Evolutionary conservation across 306 rosid species (phyloP).

Genomic region (Pterocarpus macrocarpus): DNA sequence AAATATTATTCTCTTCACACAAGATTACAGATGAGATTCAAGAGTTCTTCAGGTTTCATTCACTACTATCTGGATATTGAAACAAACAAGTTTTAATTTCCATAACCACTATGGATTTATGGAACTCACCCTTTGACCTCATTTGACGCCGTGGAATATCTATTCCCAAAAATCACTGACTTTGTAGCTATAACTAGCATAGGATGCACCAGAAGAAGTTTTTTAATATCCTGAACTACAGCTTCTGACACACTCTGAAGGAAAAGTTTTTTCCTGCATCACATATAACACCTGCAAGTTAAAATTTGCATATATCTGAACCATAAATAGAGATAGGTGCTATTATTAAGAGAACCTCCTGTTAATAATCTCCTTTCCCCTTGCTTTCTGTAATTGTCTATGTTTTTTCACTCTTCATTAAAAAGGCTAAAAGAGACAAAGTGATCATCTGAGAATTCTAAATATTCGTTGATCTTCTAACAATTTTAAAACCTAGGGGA

Average conservation of each 20-base stretch:
- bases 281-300: constrained; percentile 40
- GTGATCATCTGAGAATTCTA: constrained; percentile 29
- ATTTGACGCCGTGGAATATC: constrained; percentile 50
- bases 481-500: not conserved
- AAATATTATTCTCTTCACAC: constrained; percentile 27
- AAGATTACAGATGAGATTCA: constrained; percentile 10
- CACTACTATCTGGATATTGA: constrained; percentile 6
- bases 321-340: not conserved
- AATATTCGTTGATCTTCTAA: constrained; percentile 28
- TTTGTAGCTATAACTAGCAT: constrained; percentile 83
- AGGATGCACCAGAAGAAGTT: constrained; percentile 80
- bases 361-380: constrained; percentile 11
- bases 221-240: constrained; percentile 79
- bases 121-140: constrained; percentile 69
- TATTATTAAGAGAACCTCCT: constrained; percentile 34
- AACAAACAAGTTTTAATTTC: constrained; percentile 30
- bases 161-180: constrained; percentile 68
- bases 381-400: not conserved
- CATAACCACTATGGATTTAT: constrained; percentile 43
- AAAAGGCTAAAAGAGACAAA: constrained; percentile 17
- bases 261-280: constrained; percentile 73
- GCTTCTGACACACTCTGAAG: constrained; percentile 76
- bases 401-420: constrained; percentile 23
- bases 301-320: constrained; percentile 40
- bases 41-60: constrained; percentile 21